A percentile compares a stretch with the other conserved stretches of the same genome.
phyloP scores from a whole-genome alignment of 805 yeast genomes.

The Monosporozyma servazzii region DNA sequence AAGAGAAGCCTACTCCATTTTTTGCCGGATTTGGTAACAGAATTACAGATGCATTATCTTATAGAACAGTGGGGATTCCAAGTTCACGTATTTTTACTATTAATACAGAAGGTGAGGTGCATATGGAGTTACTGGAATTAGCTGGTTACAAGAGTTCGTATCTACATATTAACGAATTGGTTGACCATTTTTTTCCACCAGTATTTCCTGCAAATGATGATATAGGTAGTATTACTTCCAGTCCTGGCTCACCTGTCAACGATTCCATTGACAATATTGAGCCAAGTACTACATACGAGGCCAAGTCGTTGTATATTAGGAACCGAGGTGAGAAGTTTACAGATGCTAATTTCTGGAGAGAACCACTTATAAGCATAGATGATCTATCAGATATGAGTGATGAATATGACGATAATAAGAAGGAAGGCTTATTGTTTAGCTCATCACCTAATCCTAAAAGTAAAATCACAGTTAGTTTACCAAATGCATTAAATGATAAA shows the following conservation, averaged over 20 bases:
- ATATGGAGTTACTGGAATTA: slow-evolving; percentile 88
- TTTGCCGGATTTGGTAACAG: slow-evolving; percentile 97
- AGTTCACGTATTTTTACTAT: slow-evolving; percentile 91
- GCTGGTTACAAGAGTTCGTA: slow-evolving; percentile 89
- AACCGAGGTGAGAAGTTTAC: slow-evolving; percentile 43
- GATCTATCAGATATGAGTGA: slow-evolving; percentile 48
- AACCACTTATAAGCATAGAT: slow-evolving; percentile 56
- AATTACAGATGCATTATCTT: slow-evolving; percentile 92
- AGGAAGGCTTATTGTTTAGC: slow-evolving; percentile 4
- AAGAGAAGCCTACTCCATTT: slow-evolving; percentile 64
- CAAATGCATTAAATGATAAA: not conserved
- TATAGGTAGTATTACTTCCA: slow-evolving; percentile 23
- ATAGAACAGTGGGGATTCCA: slow-evolving; percentile 88
- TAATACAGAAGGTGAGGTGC: slow-evolving; percentile 94
- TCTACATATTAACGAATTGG: slow-evolving; percentile 82
- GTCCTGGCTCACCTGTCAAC: slow-evolving; percentile 26
- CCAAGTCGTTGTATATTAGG: slow-evolving; percentile 15
- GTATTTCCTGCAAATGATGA: slow-evolving; percentile 33
- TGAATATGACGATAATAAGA: slow-evolving; percentile 18
- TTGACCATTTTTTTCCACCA: slow-evolving; percentile 96
- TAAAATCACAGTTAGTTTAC: not conserved
- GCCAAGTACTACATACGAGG: slow-evolving; percentile 7
- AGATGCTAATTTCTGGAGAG: slow-evolving; percentile 90
- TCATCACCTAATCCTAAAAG: slow-evolving; percentile 7
- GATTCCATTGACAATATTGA: slow-evolving; percentile 14